phyloP scores from a whole-genome alignment of 306 rosid genomes.

The Alnus glutinosa region DNA sequence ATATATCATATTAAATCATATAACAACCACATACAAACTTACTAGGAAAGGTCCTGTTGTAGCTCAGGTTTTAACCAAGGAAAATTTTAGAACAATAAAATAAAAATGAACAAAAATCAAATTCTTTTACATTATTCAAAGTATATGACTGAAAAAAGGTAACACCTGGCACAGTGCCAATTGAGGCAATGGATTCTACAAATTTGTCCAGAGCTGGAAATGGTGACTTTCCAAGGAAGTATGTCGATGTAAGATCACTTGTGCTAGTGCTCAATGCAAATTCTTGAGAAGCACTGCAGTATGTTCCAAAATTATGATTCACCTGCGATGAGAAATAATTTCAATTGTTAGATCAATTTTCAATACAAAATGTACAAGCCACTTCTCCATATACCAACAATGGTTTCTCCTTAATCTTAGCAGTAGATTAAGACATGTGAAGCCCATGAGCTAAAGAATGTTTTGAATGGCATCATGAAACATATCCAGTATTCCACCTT shows the following conservation, averaged over 20 bases:
- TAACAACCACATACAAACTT: slow-evolving; percentile 10
- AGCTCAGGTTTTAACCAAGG: slow-evolving; percentile 14
- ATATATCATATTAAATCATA: neutral
- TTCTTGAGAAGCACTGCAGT: slow-evolving; percentile 36
- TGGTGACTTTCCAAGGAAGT: slow-evolving; percentile 76
- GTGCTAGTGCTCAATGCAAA: slow-evolving; percentile 36
- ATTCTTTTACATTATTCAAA: slow-evolving; percentile 11
- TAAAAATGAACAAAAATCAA: slow-evolving; percentile 3
- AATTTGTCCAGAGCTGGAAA: slow-evolving; percentile 74
- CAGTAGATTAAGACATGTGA: slow-evolving; percentile 12
- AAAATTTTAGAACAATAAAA: slow-evolving; percentile 12
- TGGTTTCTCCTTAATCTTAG: neutral
- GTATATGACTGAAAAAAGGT: slow-evolving; percentile 1
- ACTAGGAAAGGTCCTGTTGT: neutral
- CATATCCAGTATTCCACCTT: slow-evolving; percentile 3
- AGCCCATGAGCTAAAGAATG: neutral
- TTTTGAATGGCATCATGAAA: slow-evolving; percentile 18
- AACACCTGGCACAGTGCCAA: slow-evolving; percentile 75
- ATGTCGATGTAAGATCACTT: slow-evolving; percentile 58
- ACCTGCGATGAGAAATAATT: slow-evolving; percentile 47
- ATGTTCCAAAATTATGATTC: slow-evolving; percentile 41
- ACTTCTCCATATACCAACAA: neutral
- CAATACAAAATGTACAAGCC: slow-evolving; percentile 7
- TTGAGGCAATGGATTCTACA: slow-evolving; percentile 63
- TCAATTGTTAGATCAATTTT: neutral